Base-by-base conservation (phyloP, 1,284 basidiomycete species). In the Thelephora terrestris region DNA sequence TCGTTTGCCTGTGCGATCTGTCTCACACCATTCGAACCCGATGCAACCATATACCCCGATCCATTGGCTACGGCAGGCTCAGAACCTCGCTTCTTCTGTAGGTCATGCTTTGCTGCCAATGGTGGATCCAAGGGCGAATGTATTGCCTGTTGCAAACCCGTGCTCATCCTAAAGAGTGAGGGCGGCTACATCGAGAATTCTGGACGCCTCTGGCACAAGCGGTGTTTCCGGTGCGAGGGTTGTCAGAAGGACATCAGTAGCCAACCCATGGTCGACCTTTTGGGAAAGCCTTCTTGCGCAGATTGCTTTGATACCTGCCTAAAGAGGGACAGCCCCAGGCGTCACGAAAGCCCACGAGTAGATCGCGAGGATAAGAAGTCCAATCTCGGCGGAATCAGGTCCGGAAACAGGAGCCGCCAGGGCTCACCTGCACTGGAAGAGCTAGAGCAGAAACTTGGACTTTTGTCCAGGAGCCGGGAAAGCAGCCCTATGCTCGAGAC, bases 41-140 rank as follows among this genome's bases (percentile, higher is more conserved):
- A 90, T 61, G 78, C 82, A 20, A 89, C 86, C 27, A 85, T 90
- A 52, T 90, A 87, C 58, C 87, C 87, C 1, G 79, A 87, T 55
- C 85, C 82, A 24, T 50, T 53, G 16, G 53, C 46, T 23, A 57
- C 64, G 16, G 61, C 67, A 7, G 55, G 60, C 36, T 62, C 69
- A 14, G 70, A 58, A 34, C 58, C 68, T 10, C 73, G 75, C 2
- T 90, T 86, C 60, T 67, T 88, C 17, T 90, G 86, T 61, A 75
- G 78, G 25, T 64, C 73, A 29, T 90, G 86, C 61, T 90, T 86
- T 57, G 68, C 72, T 17, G 55, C 62, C 17, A 79, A 80, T 52
- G 86, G 85, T 27, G 86, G 87, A 20, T 82, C 82, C 2, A 85
- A 81, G 58, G 86, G 87, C 4, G 69, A 71, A 34, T 90, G 86